Base-by-base conservation (phyloP, 148 eudicot species). In the Dysphania ambrosioides region DNA sequence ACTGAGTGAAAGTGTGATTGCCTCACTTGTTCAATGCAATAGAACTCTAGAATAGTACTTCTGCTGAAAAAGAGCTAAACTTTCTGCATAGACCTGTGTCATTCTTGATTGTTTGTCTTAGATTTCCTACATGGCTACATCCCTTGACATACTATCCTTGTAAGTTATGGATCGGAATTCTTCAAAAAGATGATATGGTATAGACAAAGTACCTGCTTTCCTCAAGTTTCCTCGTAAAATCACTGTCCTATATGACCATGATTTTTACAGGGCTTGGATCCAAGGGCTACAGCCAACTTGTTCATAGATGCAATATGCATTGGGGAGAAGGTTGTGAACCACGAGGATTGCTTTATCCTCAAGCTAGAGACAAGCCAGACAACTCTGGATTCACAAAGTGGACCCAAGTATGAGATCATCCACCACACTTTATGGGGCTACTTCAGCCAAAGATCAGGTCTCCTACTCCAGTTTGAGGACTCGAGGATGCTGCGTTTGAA, bases 351-450 rank as follows among this genome's bases (percentile, higher is more conserved):
- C 75, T 95, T 95, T 85, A 95, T 95, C 24, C 90, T 95, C 2
- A 95, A 95, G 83, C 86, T 95, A 0, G 98, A 95, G 64, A 80
- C 97, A 36, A 90, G 86, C 86, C 95, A 95, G 72, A 76, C 93
- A 34, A 82, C 86, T 5, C 87, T 92, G 2, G 98, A 92, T 70
- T 87, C 88, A 70, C 98, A 95, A 73, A 85, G 91, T 24, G 82
- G 84, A 1, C 72, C 83, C 0, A 84, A 80, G 8, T 90, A 86
- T 47, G 98, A 92, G 75, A 88, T 95, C 74, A 90, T 92, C 62
- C 97, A 92, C 81, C 98, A 95, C 83, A 95, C 98, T 2, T 55
- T 95, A 6, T 95, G 98, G 98, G 98, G 98, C 0, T 95, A 92
- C 82, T 95, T 95, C 72, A 92, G 98, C 86, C 97, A 92, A 78